Evolutionary conservation across 2,329 filamentous ascomycete genomes (phyloP).

Genomic region (Nigrospora sphaerica): DNA sequence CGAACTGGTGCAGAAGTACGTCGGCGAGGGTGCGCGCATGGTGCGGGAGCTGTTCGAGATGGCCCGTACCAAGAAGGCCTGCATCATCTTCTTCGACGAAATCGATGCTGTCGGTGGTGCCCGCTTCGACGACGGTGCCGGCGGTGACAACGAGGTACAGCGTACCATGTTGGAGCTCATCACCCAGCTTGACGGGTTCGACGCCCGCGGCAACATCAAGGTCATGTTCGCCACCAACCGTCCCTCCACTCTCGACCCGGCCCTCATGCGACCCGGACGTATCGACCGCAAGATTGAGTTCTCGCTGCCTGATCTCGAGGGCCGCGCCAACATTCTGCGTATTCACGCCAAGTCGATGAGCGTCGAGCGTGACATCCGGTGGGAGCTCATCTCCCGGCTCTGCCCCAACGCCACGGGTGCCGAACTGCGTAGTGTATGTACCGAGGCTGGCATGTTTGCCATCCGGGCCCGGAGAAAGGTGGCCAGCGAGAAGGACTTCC

Average conservation of each 20-base stretch:
- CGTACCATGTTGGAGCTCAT: constrained; percentile 97
- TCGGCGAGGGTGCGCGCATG: constrained; percentile 97
- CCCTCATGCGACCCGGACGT: constrained; percentile 91
- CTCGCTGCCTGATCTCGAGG: constrained; percentile 92
- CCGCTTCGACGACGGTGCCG: constrained; percentile 92
- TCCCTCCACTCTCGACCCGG: constrained; percentile 92
- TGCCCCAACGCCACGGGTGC: constrained; percentile 97
- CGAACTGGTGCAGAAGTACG: constrained; percentile 97
- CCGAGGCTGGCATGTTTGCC: constrained; percentile 97
- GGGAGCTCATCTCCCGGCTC: constrained; percentile 94
- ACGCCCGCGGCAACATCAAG: constrained; percentile 96
- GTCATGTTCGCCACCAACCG: constrained; percentile 99
- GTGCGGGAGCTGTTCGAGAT: constrained; percentile 98
- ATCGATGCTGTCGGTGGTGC: constrained; percentile 94
- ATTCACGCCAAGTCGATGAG: constrained; percentile 99
- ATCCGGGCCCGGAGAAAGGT: constrained; percentile 94
- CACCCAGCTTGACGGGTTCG: constrained; percentile 93
- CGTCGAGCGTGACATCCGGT: constrained; percentile 95
- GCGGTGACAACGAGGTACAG: constrained; percentile 96
- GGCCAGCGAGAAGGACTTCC: constrained; percentile 96
- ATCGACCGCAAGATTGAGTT: constrained; percentile 99
- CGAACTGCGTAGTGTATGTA: constrained; percentile 92
- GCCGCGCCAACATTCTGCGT: constrained; percentile 91
- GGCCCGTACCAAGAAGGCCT: constrained; percentile 98
- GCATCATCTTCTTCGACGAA: constrained; percentile 99